A percentile compares a stretch with the other conserved stretches of the same genome.
Evolutionary conservation across 2,329 filamentous ascomycete species (phyloP).

Genomic region (Eutypa lata): DNA sequence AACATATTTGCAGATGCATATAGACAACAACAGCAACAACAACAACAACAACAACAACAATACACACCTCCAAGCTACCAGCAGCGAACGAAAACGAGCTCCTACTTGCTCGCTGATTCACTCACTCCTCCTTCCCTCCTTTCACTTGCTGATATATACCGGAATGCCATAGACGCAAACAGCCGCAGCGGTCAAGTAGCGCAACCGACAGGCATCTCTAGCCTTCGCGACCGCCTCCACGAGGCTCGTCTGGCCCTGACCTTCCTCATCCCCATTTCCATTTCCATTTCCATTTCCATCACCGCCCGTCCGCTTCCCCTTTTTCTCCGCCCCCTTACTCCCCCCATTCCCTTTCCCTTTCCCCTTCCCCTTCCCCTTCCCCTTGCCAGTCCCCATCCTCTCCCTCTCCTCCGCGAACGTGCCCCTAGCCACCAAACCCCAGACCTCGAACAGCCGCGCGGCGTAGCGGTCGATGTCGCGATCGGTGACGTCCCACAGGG

Average conservation of each 20-base stretch:
- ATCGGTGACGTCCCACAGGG: slow-evolving; percentile 97
- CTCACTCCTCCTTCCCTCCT: not conserved
- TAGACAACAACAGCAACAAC: no score
- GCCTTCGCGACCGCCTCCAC: slow-evolving; percentile 79
- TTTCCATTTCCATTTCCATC: slow-evolving; percentile 25
- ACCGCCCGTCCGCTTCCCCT: slow-evolving; percentile 16
- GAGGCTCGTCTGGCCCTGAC: slow-evolving; percentile 46
- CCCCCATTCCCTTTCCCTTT: slow-evolving; percentile 26
- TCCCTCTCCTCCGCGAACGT: slow-evolving; percentile 32
- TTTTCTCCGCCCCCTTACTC: slow-evolving; percentile 8
- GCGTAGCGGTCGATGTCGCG: slow-evolving; percentile 95
- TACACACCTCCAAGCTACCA: not conserved
- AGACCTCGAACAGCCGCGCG: slow-evolving; percentile 72
- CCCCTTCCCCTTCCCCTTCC: slow-evolving; percentile 24
- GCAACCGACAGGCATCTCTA: slow-evolving; percentile 76
- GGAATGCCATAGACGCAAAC: slow-evolving; percentile 95
- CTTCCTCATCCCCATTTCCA: not conserved
- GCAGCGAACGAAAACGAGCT: no score
- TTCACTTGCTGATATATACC: slow-evolving; percentile 63
- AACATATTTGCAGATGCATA: no score
- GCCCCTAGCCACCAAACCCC: slow-evolving; percentile 67
- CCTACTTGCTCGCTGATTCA: no score
- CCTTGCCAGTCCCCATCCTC: slow-evolving; percentile 19
- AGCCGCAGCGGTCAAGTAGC: slow-evolving; percentile 89
- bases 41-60: not conserved